A percentile compares a stretch with the other conserved stretches of the same genome.
Evolutionary conservation across 805 yeast species (phyloP).

Genomic region (Lipomyces spencermartinsiae): DNA sequence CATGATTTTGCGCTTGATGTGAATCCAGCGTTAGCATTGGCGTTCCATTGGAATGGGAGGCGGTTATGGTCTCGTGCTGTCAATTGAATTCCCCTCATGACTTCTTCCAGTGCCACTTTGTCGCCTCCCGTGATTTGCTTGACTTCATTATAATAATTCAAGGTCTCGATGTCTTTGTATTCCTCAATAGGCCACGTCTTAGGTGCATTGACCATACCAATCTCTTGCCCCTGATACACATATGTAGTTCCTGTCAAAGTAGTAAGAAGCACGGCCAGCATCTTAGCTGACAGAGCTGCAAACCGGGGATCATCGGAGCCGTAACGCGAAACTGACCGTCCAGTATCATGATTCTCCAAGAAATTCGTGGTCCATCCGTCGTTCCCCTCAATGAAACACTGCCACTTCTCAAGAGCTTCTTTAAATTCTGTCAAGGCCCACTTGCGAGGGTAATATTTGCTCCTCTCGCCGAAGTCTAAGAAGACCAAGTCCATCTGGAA

Average conservation of each 20-base stretch:
- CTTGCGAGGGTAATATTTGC: background rate
- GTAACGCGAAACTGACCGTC: constrained; percentile 61
- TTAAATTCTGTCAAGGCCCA: constrained; percentile 22
- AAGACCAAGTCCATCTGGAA: constrained; percentile 47
- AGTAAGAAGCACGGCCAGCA: constrained; percentile 54
- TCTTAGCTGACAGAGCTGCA: constrained; percentile 54
- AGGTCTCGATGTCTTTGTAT: constrained; percentile 58
- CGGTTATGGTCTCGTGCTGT: constrained; percentile 60
- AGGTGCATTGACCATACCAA: constrained; percentile 60
- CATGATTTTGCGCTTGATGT: constrained; percentile 53
- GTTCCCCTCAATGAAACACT: constrained; percentile 53
- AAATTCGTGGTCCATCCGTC: constrained; percentile 61
- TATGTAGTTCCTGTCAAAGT: constrained; percentile 61
- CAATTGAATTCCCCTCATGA: constrained; percentile 40
- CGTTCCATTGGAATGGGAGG: constrained; percentile 61
- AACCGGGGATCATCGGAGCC: constrained; percentile 51
- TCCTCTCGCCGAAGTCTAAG: constrained; percentile 15
- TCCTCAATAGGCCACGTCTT: constrained; percentile 55
- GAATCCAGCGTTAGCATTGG: constrained; percentile 51
- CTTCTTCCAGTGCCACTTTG: background rate
- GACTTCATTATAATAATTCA: constrained; percentile 44
- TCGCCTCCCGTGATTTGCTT: constrained; percentile 5
- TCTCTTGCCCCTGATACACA: constrained; percentile 66
- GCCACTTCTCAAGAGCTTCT: constrained; percentile 16
- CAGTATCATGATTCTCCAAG: constrained; percentile 65